Conservation (phyloP, 768 basidiomycete genomes). For the Lenzites betulinus region DNA sequence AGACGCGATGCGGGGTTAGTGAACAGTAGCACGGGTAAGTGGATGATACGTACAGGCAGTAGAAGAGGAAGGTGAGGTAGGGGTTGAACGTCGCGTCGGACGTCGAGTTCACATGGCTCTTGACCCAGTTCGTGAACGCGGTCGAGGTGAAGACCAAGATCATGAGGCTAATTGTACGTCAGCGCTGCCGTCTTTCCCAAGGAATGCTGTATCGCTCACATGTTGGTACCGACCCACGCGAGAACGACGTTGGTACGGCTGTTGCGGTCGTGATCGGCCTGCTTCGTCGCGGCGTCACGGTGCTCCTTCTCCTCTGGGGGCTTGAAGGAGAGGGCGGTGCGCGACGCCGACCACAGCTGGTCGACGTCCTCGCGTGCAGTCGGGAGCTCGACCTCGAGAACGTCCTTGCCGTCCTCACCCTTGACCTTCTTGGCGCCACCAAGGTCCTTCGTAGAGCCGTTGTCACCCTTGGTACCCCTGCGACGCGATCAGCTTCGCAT, state of each 20-base stretch:
- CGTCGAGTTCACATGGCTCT: conserved; percentile 50
- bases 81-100: conserved; percentile 74
- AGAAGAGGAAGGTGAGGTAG: conserved; percentile 86
- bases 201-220: conserved; percentile 45
- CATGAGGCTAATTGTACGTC: conserved; percentile 50
- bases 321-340: conserved; percentile 65
- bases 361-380: conserved; percentile 87
- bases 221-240: conserved; percentile 83
- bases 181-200: not conserved
- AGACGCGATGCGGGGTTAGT: not conserved
- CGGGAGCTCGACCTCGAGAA: conserved; percentile 85
- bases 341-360: conserved; percentile 80
- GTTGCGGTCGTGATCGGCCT: conserved; percentile 83
- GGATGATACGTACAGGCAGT: conserved; percentile 44
- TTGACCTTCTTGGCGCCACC: conserved; percentile 90
- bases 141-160: conserved; percentile 75
- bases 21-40: not conserved
- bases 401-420: conserved; percentile 79
- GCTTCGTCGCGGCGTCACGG: conserved; percentile 85
- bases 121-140: conserved; percentile 76
- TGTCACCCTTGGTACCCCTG: conserved; percentile 89
- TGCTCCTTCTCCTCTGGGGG: conserved; percentile 77
- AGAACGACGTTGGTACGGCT: conserved; percentile 85
- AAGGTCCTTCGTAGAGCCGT: conserved; percentile 83
- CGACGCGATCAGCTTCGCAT: no score